Base-by-base conservation (phyloP, 495 filamentous ascomycete genomes). In the Rusavskia elegans region DNA sequence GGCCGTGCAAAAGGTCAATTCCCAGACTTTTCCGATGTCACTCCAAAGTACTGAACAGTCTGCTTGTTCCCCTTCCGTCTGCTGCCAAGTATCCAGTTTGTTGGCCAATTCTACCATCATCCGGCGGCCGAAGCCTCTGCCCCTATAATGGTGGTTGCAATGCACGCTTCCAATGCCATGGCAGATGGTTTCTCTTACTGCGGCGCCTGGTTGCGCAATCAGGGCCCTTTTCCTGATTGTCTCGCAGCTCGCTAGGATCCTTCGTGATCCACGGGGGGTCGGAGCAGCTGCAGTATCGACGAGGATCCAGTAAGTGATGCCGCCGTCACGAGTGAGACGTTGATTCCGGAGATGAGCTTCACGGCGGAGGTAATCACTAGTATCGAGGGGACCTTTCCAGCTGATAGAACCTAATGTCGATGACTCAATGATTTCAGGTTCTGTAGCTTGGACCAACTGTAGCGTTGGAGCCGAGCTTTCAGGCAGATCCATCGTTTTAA, bases 161-260 rank as follows among this genome's bases (percentile, higher is more conserved):
- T 88, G 97, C 1, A 98, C 92, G 55, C 85, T 88, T 14, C 83
- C 88, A 39, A 98, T 76, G 9, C 85, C 86, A 65, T 95, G 82
- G 17, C 78, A 77, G n/a, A 82, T 65, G 2, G 78, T 76, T 39
- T 94, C 80, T 53, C 76, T 67, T 11, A 87, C 73, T 9, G 64
- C 54, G 27, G 70, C 63, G 44, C 66, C 49, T 5, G 70, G 62
- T 35, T 51, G 52, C 14, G 72, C 72, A 32, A 83, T 61, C 27
- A 88, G 57, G 0, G 84, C 85, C 21, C 71, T 76, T 69, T 96
- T 97, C 42, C 75, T 74, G 52, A 92, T 77, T 1, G 83, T 80
- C 65, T 98, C 92, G 65, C 89, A 95, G 14, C 85, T 83, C 27
- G 80, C 78, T 0, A 94, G 75, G 39, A 95, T 76, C 0, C 77